phyloP scores from a whole-genome alignment of 1,284 basidiomycete species.

The Stygiomarasmius scandens region DNA sequence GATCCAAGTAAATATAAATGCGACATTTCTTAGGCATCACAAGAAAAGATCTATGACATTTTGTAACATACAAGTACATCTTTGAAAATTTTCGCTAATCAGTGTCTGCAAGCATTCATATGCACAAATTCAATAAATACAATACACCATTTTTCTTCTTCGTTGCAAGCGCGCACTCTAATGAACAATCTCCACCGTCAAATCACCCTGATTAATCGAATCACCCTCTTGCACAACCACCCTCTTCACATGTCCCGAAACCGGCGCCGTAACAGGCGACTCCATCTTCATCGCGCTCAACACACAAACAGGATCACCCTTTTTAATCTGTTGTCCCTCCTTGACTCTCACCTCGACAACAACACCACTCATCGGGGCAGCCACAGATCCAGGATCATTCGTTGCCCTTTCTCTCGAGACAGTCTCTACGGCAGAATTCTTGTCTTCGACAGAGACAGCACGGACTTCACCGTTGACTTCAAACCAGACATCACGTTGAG shows the following conservation, averaged over 20 bases:
- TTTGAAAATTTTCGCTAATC: no score
- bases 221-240: constrained; percentile 91
- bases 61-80: no score
- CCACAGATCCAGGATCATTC: constrained; percentile 91
- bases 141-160: no score
- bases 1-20: no score
- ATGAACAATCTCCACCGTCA: constrained; percentile 84
- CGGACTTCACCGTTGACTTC: constrained; percentile 97
- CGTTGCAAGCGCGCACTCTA: no score
- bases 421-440: constrained; percentile 93
- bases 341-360: constrained; percentile 97
- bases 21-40: no score
- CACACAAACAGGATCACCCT: constrained; percentile 92
- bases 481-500: constrained; percentile 97
- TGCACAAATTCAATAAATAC: no score
- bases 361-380: constrained; percentile 96
- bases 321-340: constrained; percentile 96
- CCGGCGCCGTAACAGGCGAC: constrained; percentile 92
- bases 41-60: no score
- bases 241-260: constrained; percentile 93
- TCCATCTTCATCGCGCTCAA: constrained; percentile 98
- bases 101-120: no score
- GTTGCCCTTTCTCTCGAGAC: constrained; percentile 94
- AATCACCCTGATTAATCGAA: constrained; percentile 87
- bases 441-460: constrained; percentile 93